These are phyloP conservation scores for Castanospermum australe DNA, from an alignment of 306 rosid species.

Conservation along the genomic window DNA sequence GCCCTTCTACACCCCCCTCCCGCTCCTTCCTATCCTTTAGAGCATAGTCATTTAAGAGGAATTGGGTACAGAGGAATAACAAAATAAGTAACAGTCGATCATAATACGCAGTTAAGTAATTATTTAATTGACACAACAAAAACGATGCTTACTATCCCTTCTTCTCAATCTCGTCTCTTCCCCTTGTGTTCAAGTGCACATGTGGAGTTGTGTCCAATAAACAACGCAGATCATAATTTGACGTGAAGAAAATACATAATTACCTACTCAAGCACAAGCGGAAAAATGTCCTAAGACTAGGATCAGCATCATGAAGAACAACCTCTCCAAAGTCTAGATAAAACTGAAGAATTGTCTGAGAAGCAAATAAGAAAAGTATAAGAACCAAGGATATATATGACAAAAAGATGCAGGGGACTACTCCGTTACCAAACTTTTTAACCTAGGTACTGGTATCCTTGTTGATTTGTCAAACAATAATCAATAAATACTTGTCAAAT, in stretches of 20 bases:
- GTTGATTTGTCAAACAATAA: too few relatives aligned
- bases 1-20: neutral
- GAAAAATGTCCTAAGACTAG: constrained; percentile 58
- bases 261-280: constrained; percentile 76
- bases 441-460: too few relatives aligned
- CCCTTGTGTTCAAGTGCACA: too few relatives aligned
- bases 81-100: neutral
- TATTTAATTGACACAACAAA: neutral
- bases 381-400: neutral
- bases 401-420: too few relatives aligned
- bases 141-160: neutral
- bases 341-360: constrained; percentile 69
- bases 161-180: neutral
- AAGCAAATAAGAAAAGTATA: constrained; percentile 3
- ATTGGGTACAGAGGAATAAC: neutral
- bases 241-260: neutral
- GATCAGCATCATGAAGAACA: constrained; percentile 75
- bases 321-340: too few relatives aligned
- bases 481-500: too few relatives aligned
- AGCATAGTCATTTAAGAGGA: neutral
- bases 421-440: too few relatives aligned
- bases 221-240: neutral
- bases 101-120: neutral
- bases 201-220: too few relatives aligned
- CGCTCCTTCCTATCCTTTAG: neutral